Evolutionary conservation across 345 rosid species (phyloP), one percentile per base, ranked within the genome.

Genomic region (Kernera saxatilis): DNA sequence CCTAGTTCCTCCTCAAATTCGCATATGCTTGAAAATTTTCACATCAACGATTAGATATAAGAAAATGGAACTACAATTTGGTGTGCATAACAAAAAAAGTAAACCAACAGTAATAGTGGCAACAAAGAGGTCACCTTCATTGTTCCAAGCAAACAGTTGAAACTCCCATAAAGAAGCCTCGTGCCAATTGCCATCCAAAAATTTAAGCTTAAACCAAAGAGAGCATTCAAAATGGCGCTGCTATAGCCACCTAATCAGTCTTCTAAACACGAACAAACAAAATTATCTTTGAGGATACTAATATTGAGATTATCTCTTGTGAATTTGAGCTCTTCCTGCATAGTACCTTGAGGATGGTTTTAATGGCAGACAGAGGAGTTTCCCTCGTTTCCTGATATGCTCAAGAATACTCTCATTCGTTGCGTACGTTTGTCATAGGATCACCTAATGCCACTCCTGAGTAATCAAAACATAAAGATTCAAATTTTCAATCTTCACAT

Each of bases 91-190:
- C 10, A 8, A 22, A 32, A 13, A 7, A 23, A 4, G n/a, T 0
- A 49, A 61, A 61, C 22, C 5, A 32, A 53, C 17, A 63, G 26
- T 18, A 40, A 3, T 51, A 49, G 39, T 26, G 40, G 50, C 8
- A 12, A 60, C 7, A 39, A 68, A 50, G 14, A 36, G 17, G 51
- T 39, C 71, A 92, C 98, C 98, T 82, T 89, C 75, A 88, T 83
- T 10, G 96, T 86, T 78, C 98, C 98, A 69, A 92, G 92, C 44
- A 86, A 85, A 43, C 92, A 91, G 74, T 89, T 89, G 69, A 92
- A 65, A 79, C 86, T 78, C 56, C 98, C 98, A 13, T 87, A 82
- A 60, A 89, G 89, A 84, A 89, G 88, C 82, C 98, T 85, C 22
- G 87, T 82, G 37, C 46, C 29, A 22, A 92, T 26, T 2, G 98